Base-by-base conservation (phyloP, 345 rosid species). In the Brassica rapa region DNA sequence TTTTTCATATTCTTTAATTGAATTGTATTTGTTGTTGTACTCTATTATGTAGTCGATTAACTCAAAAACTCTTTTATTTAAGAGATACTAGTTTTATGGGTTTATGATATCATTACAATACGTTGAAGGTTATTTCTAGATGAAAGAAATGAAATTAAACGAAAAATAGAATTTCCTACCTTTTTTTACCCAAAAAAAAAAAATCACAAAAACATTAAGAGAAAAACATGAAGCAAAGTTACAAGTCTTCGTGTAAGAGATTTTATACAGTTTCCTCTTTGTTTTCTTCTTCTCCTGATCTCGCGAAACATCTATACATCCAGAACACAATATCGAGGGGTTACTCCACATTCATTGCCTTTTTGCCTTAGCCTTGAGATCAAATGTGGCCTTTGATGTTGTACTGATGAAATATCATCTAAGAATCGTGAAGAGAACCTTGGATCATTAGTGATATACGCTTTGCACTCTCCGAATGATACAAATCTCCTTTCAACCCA, bases 401-500 rank as follows among this genome's bases (percentile, higher is more conserved):
- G 57, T 60, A 59, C 53, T 25, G 32, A 66, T 19, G 55, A 60
- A 62, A 61, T 46, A 70, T 55, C 68, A 88, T 84, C 83, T 27
- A 85, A 83, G 81, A 89, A 87, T 92, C 94, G 82, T 89, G 97
- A 87, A 88, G 97, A 74, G 94, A 83, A 85, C 89, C 94, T 86
- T 90, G 95, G 87, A 89, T 90, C 86, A 88, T 86, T 88, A 90
- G 79, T 62, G 91, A 70, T 79, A 88, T 87, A 68, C 92, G 94
- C 93, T 89, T 90, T 77, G 91, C 93, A 79, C 91, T 90, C 84
- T 94, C 98, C 75, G 87, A 75, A 19, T 92, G 94, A 77, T 90
- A 86, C 79, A 66, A 86, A 15, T 94, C 97, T 73, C 95, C 98
- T 86, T 91, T 94, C 66, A 82, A 88, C 80, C 89, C 97, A 80